Evolutionary conservation across 768 basidiomycete species (phyloP), one percentile per base, ranked within the genome.

Genomic region (Wakefieldia striispora): DNA sequence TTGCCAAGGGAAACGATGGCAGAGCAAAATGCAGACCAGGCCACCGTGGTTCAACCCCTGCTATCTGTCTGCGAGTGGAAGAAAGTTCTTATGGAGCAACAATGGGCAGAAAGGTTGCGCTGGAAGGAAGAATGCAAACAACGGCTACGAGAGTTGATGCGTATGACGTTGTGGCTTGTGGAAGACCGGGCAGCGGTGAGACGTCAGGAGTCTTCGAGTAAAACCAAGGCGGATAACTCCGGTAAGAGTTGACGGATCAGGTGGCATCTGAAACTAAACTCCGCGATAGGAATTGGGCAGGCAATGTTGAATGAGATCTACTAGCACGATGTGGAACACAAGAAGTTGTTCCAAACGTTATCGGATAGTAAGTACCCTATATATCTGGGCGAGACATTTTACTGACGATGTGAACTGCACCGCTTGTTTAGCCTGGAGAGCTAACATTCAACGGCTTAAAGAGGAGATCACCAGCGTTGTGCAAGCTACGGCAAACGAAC

Each of bases 401-500:
- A 31, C 31, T 33, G 13, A 33, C 14, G 31, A 14, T 14, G 3
- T 33, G 31, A 33, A 31, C 29, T 2, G 4, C 14, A 55, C 39
- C 50, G 53, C 37, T 43, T 31, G 43, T 48, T 19, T 53, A 88
- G 86, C 66, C 55, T 84, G 80, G 82, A 78, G 82, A 34, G 76
- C 75, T 3, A 88, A 88, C 41, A 80, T 75, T 54, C 67, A 69
- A 20, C 74, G 72, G 51, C 82, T 82, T 50, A 80, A 86, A 50
- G 69, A 76, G 44, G 84, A 86, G 45, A 81, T 80, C 3, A 67
- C 91, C 20, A 72, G 73, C 0, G 79, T 79, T 33, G 80, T 92
- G 35, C 75, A 75, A 54, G 73, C 78, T n/a, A 88, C 83, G n/a
- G 87, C 88, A 0, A 70, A 76, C 45, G 80, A 84, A 62, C 86